Base-by-base conservation (phyloP, 305 asterid species). In the Fraxinus ornus region DNA sequence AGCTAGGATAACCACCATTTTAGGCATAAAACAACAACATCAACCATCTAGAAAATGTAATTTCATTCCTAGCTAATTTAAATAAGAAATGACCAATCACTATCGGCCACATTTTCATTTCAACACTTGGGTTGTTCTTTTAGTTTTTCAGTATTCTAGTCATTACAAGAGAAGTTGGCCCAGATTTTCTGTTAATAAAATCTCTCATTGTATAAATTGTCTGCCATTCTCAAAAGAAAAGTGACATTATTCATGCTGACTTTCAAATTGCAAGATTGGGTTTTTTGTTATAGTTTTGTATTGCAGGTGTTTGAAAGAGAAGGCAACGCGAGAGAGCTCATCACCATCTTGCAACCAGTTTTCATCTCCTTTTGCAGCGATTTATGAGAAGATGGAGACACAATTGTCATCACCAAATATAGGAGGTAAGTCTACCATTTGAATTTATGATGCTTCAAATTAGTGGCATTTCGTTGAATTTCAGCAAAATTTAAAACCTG, bases 191-290 rank as follows among this genome's bases (percentile, higher is more conserved):
- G 21, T 81, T 19, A 33, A 36, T 52, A 82, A 77, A 77, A 77
- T 52, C 17, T 9, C 39, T 68, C 39, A 70, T 19, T 32, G 74
- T 72, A 21, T 49, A 64, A 78, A 57, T 68, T 62, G 70, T 28
- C 66, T 78, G 82, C 60, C 78, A 77, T 24, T 81, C 37, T 81
- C 78, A 44, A 33, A 21, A 64, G 47, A 81, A 74, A 21, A 13
- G 35, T 26, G 33, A 12, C 26, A 60, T 30, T 24, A 33, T 72
- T 3, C 22, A 28, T 30, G 0, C 41, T 15, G n/a, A 3, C 28
- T 70, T 6, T 30, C 5, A 70, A 70, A 70, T 28, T 70, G 37
- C 35, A 24, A 66, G n/a, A 66, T 26, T 64, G 72, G 17, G 17
- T 9, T 66, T 33, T 66, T 66, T 10, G 15, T 66, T 26, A 12